Evolutionary conservation across 805 yeast species (phyloP).

Genomic region (Schizosaccharomyces osmophilus): DNA sequence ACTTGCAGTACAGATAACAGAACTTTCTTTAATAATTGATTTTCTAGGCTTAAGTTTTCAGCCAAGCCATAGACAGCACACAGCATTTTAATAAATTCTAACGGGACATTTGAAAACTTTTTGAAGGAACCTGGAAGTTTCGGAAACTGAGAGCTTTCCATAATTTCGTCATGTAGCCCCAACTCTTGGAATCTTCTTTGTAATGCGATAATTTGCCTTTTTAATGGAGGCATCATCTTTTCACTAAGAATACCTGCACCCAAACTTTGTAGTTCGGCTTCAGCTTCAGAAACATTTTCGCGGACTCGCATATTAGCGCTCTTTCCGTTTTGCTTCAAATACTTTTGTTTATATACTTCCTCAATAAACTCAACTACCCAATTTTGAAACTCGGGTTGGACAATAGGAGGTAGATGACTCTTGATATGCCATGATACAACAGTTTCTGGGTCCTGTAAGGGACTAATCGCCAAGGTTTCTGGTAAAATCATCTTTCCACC

Average conservation of each 20-base stretch:
- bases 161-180: slow-evolving; percentile 37
- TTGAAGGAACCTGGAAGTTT: slow-evolving; percentile 48
- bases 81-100: slow-evolving; percentile 55
- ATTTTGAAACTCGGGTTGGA: slow-evolving; percentile 63
- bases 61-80: slow-evolving; percentile 52
- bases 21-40: slow-evolving; percentile 48
- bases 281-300: slow-evolving; percentile 11
- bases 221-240: slow-evolving; percentile 36
- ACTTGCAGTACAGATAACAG: slow-evolving; percentile 50
- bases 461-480: slow-evolving; percentile 10
- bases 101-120: slow-evolving; percentile 37
- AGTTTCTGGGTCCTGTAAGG: slow-evolving; percentile 17
- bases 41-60: slow-evolving; percentile 39
- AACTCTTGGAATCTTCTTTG: slow-evolving; percentile 49
- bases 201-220: slow-evolving; percentile 40
- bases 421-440: slow-evolving; percentile 51
- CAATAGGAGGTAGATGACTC: slow-evolving; percentile 44
- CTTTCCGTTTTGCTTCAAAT: slow-evolving; percentile 10
- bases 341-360: slow-evolving; percentile 33
- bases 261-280: slow-evolving; percentile 12
- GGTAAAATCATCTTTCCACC: slow-evolving; percentile 33
- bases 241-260: slow-evolving; percentile 10
- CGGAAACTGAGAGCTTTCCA: slow-evolving; percentile 49
- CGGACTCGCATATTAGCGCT: slow-evolving; percentile 4
- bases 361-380: slow-evolving; percentile 65